phyloP scores from a whole-genome alignment of 441 rosid genomes.

The Mallotus japonicus region DNA sequence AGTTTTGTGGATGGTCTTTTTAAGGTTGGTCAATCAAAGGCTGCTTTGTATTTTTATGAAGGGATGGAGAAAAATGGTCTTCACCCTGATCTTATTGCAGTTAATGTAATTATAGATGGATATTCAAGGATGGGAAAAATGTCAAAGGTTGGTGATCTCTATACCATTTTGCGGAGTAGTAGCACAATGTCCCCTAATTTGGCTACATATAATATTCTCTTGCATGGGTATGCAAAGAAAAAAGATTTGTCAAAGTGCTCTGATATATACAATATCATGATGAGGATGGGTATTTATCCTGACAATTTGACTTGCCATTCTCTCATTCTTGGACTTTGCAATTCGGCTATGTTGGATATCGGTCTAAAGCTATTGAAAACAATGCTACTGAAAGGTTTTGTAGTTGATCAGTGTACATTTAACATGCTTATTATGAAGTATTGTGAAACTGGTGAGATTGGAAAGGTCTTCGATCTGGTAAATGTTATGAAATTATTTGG shows the following conservation, averaged over 20 bases:
- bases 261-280: slow-evolving; percentile 46
- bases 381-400: slow-evolving; percentile 47
- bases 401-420: slow-evolving; percentile 48
- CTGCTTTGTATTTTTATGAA: slow-evolving; percentile 44
- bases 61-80: slow-evolving; percentile 48
- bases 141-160: slow-evolving; percentile 37
- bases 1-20: slow-evolving; percentile 68
- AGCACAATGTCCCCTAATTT: slow-evolving; percentile 47
- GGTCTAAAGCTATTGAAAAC: slow-evolving; percentile 59
- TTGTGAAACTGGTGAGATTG: slow-evolving; percentile 46
- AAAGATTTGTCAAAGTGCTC: slow-evolving; percentile 48
- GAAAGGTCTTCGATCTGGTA: slow-evolving; percentile 49
- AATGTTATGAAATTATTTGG: slow-evolving; percentile 49
- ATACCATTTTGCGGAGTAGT: slow-evolving; percentile 40
- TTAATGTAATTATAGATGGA: slow-evolving; percentile 57
- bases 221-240: slow-evolving; percentile 71
- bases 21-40: slow-evolving; percentile 63
- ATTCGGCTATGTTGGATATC: slow-evolving; percentile 54
- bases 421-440: slow-evolving; percentile 56
- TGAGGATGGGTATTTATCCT: slow-evolving; percentile 43
- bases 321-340: slow-evolving; percentile 66
- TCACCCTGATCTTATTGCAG: slow-evolving; percentile 51
- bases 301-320: slow-evolving; percentile 66
- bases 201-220: slow-evolving; percentile 68
- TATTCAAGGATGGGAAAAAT: slow-evolving; percentile 63